These are phyloP conservation scores for Sophora flavescens DNA, from an alignment of 306 rosid genomes.

Conservation along the genomic window DNA sequence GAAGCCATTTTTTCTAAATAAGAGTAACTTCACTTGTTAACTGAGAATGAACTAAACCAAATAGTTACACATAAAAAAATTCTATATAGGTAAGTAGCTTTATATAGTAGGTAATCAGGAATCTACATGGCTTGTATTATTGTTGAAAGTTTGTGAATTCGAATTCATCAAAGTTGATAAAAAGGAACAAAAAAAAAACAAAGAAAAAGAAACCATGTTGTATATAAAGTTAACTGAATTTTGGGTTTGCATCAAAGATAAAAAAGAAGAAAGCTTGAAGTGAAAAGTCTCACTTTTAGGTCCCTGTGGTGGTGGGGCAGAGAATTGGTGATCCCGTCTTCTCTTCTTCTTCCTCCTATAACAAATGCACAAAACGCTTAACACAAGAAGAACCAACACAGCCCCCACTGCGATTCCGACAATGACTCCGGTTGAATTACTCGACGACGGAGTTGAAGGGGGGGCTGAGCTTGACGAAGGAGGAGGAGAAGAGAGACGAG, in stretches of 20 bases:
- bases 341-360: constrained; percentile 71
- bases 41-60: constrained; percentile 20
- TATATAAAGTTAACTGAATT: not conserved
- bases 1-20: not conserved
- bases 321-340: constrained; percentile 70
- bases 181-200: no score
- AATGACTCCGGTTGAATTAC: constrained; percentile 60
- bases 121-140: not conserved
- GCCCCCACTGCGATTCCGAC: constrained; percentile 81
- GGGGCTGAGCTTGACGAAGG: constrained; percentile 28
- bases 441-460: constrained; percentile 51
- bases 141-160: not conserved
- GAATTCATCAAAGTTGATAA: not conserved
- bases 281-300: constrained; percentile 68
- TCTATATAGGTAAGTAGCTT: not conserved
- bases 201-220: no score
- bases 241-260: not conserved
- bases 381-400: constrained; percentile 62
- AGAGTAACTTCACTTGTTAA: not conserved
- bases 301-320: constrained; percentile 60
- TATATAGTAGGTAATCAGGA: not conserved
- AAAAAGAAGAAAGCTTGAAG: not conserved
- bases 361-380: constrained; percentile 67
- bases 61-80: not conserved
- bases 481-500: constrained; percentile 53